Evolutionary conservation across 2,329 filamentous ascomycete species (phyloP).

Genomic region (Clarireedia homoeocarpa): DNA sequence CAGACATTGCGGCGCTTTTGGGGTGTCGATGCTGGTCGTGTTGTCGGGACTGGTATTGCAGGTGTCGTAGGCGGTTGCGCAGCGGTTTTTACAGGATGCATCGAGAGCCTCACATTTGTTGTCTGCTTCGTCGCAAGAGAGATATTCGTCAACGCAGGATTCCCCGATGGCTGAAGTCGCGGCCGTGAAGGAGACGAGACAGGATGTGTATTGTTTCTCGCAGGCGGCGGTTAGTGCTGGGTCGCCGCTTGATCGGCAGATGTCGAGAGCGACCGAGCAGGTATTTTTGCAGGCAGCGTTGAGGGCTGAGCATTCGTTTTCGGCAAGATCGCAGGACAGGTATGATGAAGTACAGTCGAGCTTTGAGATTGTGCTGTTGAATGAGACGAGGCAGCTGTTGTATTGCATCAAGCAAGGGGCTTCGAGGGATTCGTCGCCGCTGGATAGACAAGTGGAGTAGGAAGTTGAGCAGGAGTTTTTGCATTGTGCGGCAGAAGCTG

Average conservation of each 20-base stretch:
- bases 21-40: not conserved
- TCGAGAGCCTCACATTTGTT: not conserved
- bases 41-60: constrained; percentile 6
- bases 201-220: constrained; percentile 8
- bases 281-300: constrained; percentile 12
- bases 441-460: constrained; percentile 6
- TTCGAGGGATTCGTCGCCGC: constrained; percentile 6
- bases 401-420: constrained; percentile 9
- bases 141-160: not conserved
- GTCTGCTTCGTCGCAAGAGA: not conserved
- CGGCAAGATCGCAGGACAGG: not conserved
- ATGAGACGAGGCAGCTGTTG: constrained; percentile 4
- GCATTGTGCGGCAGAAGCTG: constrained; percentile 9
- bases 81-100: constrained; percentile 11
- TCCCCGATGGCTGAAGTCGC: constrained; percentile 7
- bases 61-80: constrained; percentile 11
- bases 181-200: constrained; percentile 3
- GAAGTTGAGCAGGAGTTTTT: constrained; percentile 8
- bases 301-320: constrained; percentile 7
- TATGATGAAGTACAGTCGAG: not conserved
- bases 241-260: constrained; percentile 10
- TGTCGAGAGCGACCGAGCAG: constrained; percentile 10
- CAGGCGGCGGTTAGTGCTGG: not conserved
- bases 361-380: not conserved
- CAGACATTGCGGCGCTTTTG: constrained; percentile 5